Evolutionary conservation across 2,329 filamentous ascomycete species (phyloP).

Genomic region (Colletotrichum falcatum): DNA sequence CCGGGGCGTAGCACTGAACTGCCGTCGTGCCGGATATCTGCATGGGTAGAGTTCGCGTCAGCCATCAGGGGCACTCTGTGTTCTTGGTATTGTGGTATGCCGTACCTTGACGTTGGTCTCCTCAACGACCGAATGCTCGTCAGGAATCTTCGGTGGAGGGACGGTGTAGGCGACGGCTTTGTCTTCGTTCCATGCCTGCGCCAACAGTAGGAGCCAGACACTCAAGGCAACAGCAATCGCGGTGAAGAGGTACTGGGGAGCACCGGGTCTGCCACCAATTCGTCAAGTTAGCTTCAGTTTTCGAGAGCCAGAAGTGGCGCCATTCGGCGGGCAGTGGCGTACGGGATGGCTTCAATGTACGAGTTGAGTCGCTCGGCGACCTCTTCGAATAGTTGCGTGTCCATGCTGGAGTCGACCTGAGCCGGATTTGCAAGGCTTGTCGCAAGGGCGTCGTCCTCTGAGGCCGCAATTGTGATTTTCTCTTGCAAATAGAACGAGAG

Average conservation of each 20-base stretch:
- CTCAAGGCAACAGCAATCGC: slow-evolving; percentile 49
- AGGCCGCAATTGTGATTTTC: neutral
- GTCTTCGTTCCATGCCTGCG: slow-evolving; percentile 49
- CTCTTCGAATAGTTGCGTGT: slow-evolving; percentile 28
- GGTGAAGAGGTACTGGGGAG: slow-evolving; percentile 47
- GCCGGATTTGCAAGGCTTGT: neutral
- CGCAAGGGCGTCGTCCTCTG: neutral
- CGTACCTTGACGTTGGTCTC: slow-evolving; percentile 70
- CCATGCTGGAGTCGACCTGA: slow-evolving; percentile 22
- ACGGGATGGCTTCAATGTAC: slow-evolving; percentile 34
- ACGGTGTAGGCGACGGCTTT: slow-evolving; percentile 69
- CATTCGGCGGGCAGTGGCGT: slow-evolving; percentile 21
- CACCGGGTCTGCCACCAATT: slow-evolving; percentile 10
- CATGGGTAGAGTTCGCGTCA: neutral
- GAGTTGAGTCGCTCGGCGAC: slow-evolving; percentile 21
- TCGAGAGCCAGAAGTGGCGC: slow-evolving; percentile 13
- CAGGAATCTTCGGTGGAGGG: slow-evolving; percentile 70
- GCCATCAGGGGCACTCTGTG: neutral
- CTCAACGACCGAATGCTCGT: slow-evolving; percentile 68
- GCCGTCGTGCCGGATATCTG: slow-evolving; percentile 72
- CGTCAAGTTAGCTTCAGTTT: slow-evolving; percentile 8
- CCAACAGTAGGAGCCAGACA: slow-evolving; percentile 47
- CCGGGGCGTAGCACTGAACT: slow-evolving; percentile 89
- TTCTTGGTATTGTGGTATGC: neutral
- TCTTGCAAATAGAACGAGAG: neutral